Conservation (phyloP, 371 early-diverging fungal species). For the Mortierella sp. region DNA sequence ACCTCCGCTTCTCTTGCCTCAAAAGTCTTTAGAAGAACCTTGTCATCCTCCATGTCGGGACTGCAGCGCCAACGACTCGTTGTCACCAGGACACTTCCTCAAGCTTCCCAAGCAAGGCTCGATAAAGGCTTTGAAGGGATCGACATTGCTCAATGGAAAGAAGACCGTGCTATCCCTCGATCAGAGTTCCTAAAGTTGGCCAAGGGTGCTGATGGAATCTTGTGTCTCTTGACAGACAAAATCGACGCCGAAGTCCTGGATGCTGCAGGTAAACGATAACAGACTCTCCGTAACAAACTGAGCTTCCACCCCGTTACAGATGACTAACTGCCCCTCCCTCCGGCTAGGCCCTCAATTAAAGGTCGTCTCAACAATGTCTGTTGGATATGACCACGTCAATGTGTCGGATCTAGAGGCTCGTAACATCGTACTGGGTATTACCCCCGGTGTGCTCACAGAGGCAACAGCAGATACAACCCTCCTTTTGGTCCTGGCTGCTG, state of each 20-base stretch:
- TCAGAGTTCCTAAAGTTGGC: slow-evolving; percentile 32
- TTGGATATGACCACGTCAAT: slow-evolving; percentile 89
- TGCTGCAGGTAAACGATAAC: slow-evolving; percentile 64
- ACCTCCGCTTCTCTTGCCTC: slow-evolving; percentile 4
- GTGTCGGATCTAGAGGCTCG: slow-evolving; percentile 58
- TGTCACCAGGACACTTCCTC: slow-evolving; percentile 47
- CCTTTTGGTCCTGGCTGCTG: slow-evolving; percentile 76
- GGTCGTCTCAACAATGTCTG: slow-evolving; percentile 78
- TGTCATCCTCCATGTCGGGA: slow-evolving; percentile 27
- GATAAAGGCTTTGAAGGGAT: slow-evolving; percentile 40
- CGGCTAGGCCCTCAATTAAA: slow-evolving; percentile 62
- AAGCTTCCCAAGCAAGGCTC: slow-evolving; percentile 32
- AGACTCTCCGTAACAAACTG: too few species aligned
- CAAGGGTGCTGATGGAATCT: slow-evolving; percentile 68
- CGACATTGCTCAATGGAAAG: slow-evolving; percentile 43
- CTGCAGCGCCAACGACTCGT: slow-evolving; percentile 31
- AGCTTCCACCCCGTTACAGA: too few species aligned
- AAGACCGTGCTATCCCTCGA: slow-evolving; percentile 44
- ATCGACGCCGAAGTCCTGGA: slow-evolving; percentile 77
- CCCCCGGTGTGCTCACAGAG: slow-evolving; percentile 90
- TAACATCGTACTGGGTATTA: slow-evolving; percentile 77
- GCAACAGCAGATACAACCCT: slow-evolving; percentile 88
- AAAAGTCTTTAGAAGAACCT: slow-evolving; percentile 11
- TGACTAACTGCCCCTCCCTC: not conserved
- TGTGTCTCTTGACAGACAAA: slow-evolving; percentile 78